These are phyloP conservation scores for Aspergillus intermedius DNA, from an alignment of 2,329 filamentous ascomycete species.

Conservation along the genomic window DNA sequence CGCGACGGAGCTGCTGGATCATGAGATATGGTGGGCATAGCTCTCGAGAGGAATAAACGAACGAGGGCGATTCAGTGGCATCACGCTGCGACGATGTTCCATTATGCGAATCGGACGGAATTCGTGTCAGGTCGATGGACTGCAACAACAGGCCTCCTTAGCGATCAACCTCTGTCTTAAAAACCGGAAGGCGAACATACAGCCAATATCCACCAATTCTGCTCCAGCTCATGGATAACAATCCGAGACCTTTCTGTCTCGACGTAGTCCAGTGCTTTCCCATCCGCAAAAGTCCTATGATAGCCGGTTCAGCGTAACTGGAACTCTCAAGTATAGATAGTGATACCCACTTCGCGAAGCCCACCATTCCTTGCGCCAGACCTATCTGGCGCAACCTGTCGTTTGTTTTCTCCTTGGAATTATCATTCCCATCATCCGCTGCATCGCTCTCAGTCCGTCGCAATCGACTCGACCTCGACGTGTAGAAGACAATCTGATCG, in stretches of 20 bases:
- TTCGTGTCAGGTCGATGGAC: constrained; percentile 74
- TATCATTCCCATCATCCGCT: constrained; percentile 20
- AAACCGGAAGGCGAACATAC: constrained; percentile 46
- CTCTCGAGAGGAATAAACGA: constrained; percentile 85
- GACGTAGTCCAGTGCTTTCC: constrained; percentile 69
- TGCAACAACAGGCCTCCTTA: constrained; percentile 29
- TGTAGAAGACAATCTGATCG: constrained; percentile 90
- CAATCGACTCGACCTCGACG: constrained; percentile 45
- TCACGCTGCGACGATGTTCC: constrained; percentile 30
- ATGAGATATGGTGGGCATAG: constrained; percentile 75
- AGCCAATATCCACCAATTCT: constrained; percentile 91
- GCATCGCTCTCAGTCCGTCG: constrained; percentile 14
- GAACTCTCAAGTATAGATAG: constrained; percentile 5
- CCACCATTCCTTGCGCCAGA: constrained; percentile 92
- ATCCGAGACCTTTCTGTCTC: constrained; percentile 87
- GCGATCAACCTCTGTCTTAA: not conserved
- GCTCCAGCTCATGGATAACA: constrained; percentile 78
- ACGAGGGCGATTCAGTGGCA: constrained; percentile 38
- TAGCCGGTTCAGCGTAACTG: constrained; percentile 11
- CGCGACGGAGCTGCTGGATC: constrained; percentile 71
- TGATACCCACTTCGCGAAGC: constrained; percentile 63
- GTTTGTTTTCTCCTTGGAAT: constrained; percentile 62
- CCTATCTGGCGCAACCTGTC: constrained; percentile 88
- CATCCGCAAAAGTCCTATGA: constrained; percentile 69
- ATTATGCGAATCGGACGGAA: constrained; percentile 51